A percentile compares a stretch with the other conserved stretches of the same genome.
Evolutionary conservation across 768 basidiomycete genomes (phyloP).

Genomic region (Mycena metata): DNA sequence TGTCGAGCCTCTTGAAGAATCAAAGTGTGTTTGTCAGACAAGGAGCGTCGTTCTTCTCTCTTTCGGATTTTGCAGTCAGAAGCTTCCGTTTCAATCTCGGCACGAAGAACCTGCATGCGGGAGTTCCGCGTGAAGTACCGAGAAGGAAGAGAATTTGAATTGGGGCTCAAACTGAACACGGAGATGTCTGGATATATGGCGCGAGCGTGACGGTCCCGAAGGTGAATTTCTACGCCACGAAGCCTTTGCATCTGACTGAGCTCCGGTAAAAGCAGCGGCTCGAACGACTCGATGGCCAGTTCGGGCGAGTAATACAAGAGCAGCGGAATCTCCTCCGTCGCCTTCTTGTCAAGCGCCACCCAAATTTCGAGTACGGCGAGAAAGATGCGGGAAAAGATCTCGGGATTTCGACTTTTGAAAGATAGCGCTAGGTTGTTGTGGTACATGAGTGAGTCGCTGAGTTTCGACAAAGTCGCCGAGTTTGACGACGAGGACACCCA

Average conservation of each 20-base stretch:
- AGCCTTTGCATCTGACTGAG: slow-evolving; percentile 46
- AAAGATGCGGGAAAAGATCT: slow-evolving; percentile 58
- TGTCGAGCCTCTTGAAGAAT: slow-evolving; percentile 31
- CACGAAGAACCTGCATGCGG: slow-evolving; percentile 40
- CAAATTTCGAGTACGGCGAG: slow-evolving; percentile 63
- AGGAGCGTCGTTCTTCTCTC: slow-evolving; percentile 41
- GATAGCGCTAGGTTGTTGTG: slow-evolving; percentile 46
- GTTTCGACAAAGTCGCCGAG: neutral
- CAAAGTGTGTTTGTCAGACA: slow-evolving; percentile 39
- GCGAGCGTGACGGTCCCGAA: slow-evolving; percentile 44
- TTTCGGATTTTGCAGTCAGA: slow-evolving; percentile 36
- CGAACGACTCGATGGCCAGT: slow-evolving; percentile 53
- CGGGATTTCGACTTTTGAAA: slow-evolving; percentile 51
- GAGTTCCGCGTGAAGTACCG: slow-evolving; percentile 50
- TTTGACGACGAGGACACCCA: neutral
- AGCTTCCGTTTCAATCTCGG: slow-evolving; percentile 48
- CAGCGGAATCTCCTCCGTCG: slow-evolving; percentile 51
- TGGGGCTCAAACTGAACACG: slow-evolving; percentile 47
- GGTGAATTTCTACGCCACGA: slow-evolving; percentile 44
- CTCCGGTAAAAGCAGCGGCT: slow-evolving; percentile 56
- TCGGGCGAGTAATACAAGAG: slow-evolving; percentile 61
- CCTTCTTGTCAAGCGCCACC: slow-evolving; percentile 59
- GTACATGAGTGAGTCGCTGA: slow-evolving; percentile 27
- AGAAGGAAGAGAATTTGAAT: slow-evolving; percentile 45
- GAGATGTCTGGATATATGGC: slow-evolving; percentile 42